Evolutionary conservation across 352 stramenopile genomes (phyloP).

Genomic region (Phytophthora chlamydospora): DNA sequence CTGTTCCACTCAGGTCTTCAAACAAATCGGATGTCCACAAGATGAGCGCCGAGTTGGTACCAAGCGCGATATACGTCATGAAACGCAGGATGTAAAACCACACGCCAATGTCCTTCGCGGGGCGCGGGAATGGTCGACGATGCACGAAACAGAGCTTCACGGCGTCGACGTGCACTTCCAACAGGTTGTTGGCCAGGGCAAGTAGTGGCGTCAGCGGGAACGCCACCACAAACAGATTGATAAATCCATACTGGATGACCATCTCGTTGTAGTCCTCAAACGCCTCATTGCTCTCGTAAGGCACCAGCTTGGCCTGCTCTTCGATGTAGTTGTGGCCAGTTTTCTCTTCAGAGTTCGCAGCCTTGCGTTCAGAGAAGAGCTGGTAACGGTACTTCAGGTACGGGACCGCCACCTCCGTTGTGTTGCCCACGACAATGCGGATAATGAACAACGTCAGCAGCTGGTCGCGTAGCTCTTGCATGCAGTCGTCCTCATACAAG

Average conservation of each 20-base stretch:
- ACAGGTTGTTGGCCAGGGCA: constrained; percentile 90
- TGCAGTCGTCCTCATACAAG: constrained; percentile 74
- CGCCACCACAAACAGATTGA: constrained; percentile 94
- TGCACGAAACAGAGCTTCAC: constrained; percentile 84
- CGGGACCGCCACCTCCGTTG: constrained; percentile 87
- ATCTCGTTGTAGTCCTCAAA: constrained; percentile 93
- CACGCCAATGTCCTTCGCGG: constrained; percentile 90
- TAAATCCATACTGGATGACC: constrained; percentile 96
- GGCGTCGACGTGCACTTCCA: constrained; percentile 91
- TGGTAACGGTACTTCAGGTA: constrained; percentile 83
- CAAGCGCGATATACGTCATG: constrained; percentile 81
- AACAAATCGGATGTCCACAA: constrained; percentile 86
- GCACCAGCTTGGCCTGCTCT: constrained; percentile 80
- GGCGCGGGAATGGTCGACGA: constrained; percentile 78
- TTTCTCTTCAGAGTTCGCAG: constrained; percentile 32
- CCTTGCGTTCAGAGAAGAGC: constrained; percentile 56
- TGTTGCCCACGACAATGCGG: constrained; percentile 92
- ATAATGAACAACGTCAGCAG: constrained; percentile 93
- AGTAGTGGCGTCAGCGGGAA: constrained; percentile 94
- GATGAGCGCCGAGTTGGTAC: constrained; percentile 81
- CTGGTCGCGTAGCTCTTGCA: constrained; percentile 91
- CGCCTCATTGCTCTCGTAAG: constrained; percentile 82
- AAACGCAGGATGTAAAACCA: constrained; percentile 90
- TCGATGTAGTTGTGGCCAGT: constrained; percentile 81
- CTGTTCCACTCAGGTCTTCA: constrained; percentile 42